These are phyloP conservation scores for Huiozyma sinensis DNA, from an alignment of 805 yeast genomes.

Conservation along the genomic window DNA sequence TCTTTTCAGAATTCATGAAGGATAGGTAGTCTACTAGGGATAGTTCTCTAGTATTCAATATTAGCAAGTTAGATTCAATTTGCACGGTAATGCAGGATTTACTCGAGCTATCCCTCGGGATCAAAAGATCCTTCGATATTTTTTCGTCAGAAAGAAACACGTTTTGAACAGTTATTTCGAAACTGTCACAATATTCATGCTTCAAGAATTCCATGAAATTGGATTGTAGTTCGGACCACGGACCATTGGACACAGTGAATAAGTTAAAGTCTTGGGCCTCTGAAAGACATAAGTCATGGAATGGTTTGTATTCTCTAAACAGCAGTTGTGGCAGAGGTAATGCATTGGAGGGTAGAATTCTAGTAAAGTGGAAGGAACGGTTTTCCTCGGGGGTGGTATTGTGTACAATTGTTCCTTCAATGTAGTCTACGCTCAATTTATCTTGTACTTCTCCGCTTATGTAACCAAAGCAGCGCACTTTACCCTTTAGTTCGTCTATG, in stretches of 20 bases:
- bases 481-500: conserved; percentile 32
- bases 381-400: neutral
- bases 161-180: conserved; percentile 15
- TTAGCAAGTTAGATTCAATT: conserved; percentile 1
- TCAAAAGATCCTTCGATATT: conserved; percentile 1
- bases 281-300: conserved; percentile 20
- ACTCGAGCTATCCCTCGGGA: neutral
- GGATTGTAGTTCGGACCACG: conserved; percentile 10
- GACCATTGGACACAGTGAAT: conserved; percentile 13
- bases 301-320: conserved; percentile 19
- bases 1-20: neutral
- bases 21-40: neutral
- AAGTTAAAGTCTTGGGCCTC: conserved; percentile 15
- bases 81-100: conserved; percentile 1
- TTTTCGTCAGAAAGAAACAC: conserved; percentile 21
- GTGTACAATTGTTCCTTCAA: conserved; percentile 5
- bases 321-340: conserved; percentile 14
- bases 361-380: conserved; percentile 9
- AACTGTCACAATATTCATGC: conserved; percentile 8
- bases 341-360: conserved; percentile 16
- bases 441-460: conserved; percentile 4
- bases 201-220: conserved; percentile 12
- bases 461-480: conserved; percentile 25
- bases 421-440: conserved; percentile 10
- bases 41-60: neutral